Conservation (phyloP, 768 basidiomycete species). For the Pilatotrama ljubarskyi region DNA sequence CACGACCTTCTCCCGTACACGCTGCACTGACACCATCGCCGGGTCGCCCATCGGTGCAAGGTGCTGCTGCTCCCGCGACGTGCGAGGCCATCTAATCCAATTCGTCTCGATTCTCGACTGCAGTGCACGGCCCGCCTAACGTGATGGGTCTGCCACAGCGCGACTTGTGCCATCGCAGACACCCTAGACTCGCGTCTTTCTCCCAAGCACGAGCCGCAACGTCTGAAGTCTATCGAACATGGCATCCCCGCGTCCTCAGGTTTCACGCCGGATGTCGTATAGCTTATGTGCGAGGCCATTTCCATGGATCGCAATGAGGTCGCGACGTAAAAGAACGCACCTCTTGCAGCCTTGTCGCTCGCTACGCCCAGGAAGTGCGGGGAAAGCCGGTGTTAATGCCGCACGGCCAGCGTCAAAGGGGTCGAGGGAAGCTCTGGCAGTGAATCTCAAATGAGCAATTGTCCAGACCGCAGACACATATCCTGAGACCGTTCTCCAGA, state of each 20-base stretch:
- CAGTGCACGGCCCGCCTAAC: not conserved
- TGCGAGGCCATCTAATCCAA: not conserved
- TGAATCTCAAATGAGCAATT: not conserved
- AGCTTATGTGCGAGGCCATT: not conserved
- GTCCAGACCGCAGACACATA: too few species aligned
- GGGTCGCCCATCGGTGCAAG: too few species aligned
- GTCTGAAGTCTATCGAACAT: not conserved
- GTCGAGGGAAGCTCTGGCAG: not conserved
- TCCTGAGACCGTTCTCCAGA: too few species aligned
- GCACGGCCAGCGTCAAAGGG: not conserved
- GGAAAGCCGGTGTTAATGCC: not conserved
- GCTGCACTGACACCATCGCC: too few species aligned
- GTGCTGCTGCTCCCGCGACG: too few species aligned
- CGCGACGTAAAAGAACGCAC: not conserved
- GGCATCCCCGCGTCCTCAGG: not conserved
- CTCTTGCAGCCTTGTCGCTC: not conserved
- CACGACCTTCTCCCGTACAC: too few species aligned
- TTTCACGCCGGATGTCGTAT: not conserved
- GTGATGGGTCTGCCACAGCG: not conserved
- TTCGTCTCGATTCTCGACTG: not conserved
- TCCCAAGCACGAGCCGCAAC: not conserved
- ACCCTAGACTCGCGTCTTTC: not conserved
- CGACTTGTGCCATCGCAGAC: not conserved
- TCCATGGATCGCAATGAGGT: not conserved
- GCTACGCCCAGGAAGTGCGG: not conserved